These are phyloP conservation scores for Backusella parvicylindrica DNA, from an alignment of 192 early-diverging fungal genomes.

Conservation along the genomic window DNA sequence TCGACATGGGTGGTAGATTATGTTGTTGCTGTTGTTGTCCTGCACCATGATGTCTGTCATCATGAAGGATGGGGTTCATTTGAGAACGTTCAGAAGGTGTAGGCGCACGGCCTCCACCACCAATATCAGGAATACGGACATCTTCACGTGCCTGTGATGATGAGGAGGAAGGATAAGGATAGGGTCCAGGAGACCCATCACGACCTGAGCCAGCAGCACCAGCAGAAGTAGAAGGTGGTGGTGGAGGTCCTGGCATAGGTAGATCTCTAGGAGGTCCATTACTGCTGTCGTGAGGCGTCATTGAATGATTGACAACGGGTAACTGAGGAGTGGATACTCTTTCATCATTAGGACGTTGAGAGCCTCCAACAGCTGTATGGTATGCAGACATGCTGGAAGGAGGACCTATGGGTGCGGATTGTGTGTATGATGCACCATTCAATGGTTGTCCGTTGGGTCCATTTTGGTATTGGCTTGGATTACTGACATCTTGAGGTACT, in stretches of 20 bases:
- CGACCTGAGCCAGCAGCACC: constrained; percentile 13
- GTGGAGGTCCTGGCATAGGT: not conserved
- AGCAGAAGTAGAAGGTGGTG: too few relatives aligned
- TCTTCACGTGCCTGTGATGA: not conserved
- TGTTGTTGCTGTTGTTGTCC: not conserved
- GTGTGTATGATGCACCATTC: too few relatives aligned
- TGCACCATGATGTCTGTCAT: not conserved
- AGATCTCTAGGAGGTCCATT: too few relatives aligned
- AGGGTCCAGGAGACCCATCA: constrained; percentile 13
- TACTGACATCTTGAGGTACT: constrained; percentile 14
- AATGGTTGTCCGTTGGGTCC: constrained; percentile 7
- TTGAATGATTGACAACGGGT: too few relatives aligned
- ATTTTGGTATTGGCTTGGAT: constrained; percentile 20
- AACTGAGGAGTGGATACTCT: too few relatives aligned
- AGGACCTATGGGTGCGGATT: too few relatives aligned
- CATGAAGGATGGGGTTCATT: constrained; percentile 30
- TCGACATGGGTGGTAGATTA: constrained; percentile 13
- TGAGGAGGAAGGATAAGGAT: constrained; percentile 13
- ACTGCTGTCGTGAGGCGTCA: too few relatives aligned
- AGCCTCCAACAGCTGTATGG: too few relatives aligned
- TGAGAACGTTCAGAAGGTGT: constrained; percentile 26
- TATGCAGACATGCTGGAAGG: too few relatives aligned
- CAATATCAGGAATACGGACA: constrained; percentile 32
- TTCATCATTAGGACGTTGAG: too few relatives aligned
- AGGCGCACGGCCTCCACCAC: constrained; percentile 25